Base-by-base conservation (phyloP, 768 basidiomycete genomes). In the Rubroboletus pulcherrimus region DNA sequence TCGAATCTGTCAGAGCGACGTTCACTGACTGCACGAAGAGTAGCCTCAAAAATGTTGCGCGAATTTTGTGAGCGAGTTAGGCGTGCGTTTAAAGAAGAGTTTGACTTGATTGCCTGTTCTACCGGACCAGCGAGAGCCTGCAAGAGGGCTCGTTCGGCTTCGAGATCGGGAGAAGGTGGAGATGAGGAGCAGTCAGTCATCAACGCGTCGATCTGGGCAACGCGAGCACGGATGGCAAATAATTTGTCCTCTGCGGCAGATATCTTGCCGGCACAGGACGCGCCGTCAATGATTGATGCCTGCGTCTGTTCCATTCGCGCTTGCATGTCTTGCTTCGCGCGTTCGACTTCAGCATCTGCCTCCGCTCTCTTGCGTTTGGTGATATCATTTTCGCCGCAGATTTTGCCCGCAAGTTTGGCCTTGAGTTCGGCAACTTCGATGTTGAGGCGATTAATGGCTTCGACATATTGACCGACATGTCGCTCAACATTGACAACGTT, bases 401-500 rank as follows among this genome's bases (percentile, higher is more conserved):
- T 75, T 74, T 88, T 88, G 3, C 85, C 89, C 5, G 88, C 83
- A 39, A 97, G 77, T 73, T 89, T 91, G 47, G 85, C 84, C 73
- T 95, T 94, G 60, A 98, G 83, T 65, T 90, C 87, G 30, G 84
- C 81, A 55, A 98, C 87, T 72, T 94, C 88, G 38, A 78, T 71
- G 62, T 93, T 90, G 59, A 96, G 86, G 52, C 91, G 78, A 66
- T 93, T 90, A 65, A 98, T 97, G 50, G 93, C 92, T 71, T 93
- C 91, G 44, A 97, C 91, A 66, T 98, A 99, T 73, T 88, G 91
- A 35, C 91, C 92, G 58, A 98, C 95, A 67, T 98, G 93, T 15
- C 95, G 83, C 65, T 96, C 88, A 59, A 98, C 92, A 60, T 95
- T 94, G 65, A 96, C 87, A 31, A 96, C 89, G 68, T 99, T 98